Base-by-base conservation (phyloP, 2,329 filamentous ascomycete species). In the Pestalotiopsis sp. region DNA sequence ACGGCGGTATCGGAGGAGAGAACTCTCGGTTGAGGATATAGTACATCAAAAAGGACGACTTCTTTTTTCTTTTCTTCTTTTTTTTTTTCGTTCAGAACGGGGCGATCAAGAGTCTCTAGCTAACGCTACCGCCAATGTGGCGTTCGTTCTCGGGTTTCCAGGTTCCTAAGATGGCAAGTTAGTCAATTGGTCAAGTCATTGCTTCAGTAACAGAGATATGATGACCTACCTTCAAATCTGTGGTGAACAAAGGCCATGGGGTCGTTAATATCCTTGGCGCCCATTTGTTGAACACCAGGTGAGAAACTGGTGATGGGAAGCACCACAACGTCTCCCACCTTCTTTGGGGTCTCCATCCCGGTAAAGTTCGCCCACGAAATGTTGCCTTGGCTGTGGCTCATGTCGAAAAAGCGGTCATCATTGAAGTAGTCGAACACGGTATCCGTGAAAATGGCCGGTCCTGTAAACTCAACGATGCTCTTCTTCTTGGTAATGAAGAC, bases 231-330 rank as follows among this genome's bases (percentile, higher is more conserved):
- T 84, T 97, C 93, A 79, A 99, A 99, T 66, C 94, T 91, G 81
- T 99, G 96, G 82, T 96, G 94, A 69, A 99, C 96, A 84, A 97
- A 98, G 1, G 96, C 96, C 93, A 97, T 95, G 1, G 94, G 94
- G 77, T 98, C 92, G 73, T 98, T 94, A 56, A 90, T 86, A 70
- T 97, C 94, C 75, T 91, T 91, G 59, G 96, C 92, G 13, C 92
- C 93, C 94, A 98, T 98, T 78, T 97, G 94, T 73, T 90, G 88
- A 58, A 98, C 94, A 30, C 96, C 96, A 0, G 96, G 96, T 75
- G 94, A 97, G 84, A 99, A 99, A 80, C 94, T 95, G 6, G 96
- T 99, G 75, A 99, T 98, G 30, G 96, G 96, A 68, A 99, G 82
- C 14, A 99, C 91, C 65, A 98, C 89, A 2, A 98, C 94, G 79